Conservation (phyloP, 305 asterid species). For the Fraxinus dipetala region DNA sequence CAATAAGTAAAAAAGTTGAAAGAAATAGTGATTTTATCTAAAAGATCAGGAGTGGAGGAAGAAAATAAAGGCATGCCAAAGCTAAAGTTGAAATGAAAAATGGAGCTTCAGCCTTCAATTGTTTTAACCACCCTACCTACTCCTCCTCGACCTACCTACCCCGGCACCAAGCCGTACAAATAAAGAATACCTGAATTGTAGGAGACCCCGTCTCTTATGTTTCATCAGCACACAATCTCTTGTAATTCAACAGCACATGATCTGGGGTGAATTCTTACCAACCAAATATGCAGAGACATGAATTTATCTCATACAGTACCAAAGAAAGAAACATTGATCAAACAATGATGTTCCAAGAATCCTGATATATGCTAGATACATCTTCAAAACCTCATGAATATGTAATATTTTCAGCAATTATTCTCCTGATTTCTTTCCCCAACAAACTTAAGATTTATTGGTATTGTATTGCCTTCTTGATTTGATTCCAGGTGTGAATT, state of each 20-base stretch:
- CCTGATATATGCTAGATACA: background rate
- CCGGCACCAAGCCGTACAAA: background rate
- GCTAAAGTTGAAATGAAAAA: background rate
- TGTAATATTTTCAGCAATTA: background rate
- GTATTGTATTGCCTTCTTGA: background rate
- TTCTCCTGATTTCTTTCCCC: background rate
- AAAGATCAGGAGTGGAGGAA: background rate
- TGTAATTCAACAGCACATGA: background rate
- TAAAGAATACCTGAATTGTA: background rate
- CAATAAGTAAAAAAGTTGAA: background rate
- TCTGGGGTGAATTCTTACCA: background rate
- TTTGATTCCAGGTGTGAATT: background rate
- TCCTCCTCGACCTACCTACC: background rate
- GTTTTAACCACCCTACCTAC: background rate
- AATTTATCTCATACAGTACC: background rate
- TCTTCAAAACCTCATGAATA: background rate
- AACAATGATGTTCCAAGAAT: background rate
- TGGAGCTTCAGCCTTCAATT: background rate
- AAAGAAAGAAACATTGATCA: background rate
- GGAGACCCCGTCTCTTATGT: background rate
- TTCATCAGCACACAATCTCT: background rate
- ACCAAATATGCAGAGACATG: background rate
- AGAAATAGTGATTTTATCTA: background rate
- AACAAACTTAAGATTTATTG: background rate
- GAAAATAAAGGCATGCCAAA: background rate